Conservation (phyloP, 108 stramenopile genomes). For the Aurantiochytrium sp. region DNA sequence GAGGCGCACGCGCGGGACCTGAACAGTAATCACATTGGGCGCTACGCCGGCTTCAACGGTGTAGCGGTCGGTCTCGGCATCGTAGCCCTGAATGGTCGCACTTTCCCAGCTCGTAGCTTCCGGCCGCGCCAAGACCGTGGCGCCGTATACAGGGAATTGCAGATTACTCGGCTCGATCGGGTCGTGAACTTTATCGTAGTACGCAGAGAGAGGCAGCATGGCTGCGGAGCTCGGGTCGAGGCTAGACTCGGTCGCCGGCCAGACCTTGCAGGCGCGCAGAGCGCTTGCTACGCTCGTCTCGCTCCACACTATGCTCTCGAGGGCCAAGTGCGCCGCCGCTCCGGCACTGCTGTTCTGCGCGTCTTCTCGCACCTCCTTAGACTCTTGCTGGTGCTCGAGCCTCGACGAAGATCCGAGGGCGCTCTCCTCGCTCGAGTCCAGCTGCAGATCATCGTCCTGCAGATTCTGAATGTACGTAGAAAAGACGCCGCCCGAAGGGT, state of each 20-base stretch:
- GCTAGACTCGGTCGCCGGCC: neutral
- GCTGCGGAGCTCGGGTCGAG: neutral
- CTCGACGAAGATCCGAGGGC: too few species aligned
- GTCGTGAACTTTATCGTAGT: neutral
- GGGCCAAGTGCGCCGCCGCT: neutral
- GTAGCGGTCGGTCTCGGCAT: neutral
- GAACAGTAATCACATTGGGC: too few species aligned
- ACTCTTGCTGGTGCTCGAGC: too few species aligned
- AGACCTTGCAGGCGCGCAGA: neutral
- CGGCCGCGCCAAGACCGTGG: neutral
- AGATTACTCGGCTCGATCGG: neutral
- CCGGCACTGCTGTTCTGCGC: too few species aligned
- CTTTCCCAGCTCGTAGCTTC: neutral
- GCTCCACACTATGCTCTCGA: neutral
- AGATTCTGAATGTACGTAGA: neutral
- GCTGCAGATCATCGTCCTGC: neutral
- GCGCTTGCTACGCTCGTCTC: neutral
- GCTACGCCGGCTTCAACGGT: neutral
- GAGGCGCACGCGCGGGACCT: neutral
- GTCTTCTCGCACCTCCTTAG: too few species aligned
- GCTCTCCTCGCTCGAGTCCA: too few species aligned
- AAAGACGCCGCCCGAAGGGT: neutral
- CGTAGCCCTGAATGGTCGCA: neutral
- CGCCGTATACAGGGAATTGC: neutral
- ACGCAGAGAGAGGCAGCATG: slow-evolving; percentile 13